Conservation (phyloP, 1,284 basidiomycete genomes). For the Irpex rosettiformis region DNA sequence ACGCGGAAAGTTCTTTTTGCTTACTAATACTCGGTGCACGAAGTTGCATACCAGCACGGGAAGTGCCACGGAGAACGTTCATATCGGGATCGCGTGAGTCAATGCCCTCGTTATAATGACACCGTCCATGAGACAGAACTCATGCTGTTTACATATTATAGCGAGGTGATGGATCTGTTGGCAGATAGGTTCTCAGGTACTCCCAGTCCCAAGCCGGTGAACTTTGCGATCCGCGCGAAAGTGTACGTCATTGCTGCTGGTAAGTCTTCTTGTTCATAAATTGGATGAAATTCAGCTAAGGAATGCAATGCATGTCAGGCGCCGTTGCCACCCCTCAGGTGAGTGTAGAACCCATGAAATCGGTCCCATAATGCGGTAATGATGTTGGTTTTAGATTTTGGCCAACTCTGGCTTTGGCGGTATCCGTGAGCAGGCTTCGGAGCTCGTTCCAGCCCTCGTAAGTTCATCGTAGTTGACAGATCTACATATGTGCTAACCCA, state of each 20-base stretch:
- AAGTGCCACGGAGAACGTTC: neutral
- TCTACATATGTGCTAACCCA: no score
- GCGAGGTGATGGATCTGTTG: neutral
- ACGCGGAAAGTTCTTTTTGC: constrained; percentile 16
- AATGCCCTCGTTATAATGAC: constrained; percentile 4
- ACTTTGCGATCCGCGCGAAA: neutral
- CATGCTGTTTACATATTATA: neutral
- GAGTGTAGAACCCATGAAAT: neutral
- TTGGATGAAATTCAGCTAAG: neutral
- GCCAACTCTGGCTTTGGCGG: constrained; percentile 16
- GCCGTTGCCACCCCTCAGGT: constrained; percentile 24
- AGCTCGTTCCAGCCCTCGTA: constrained; percentile 18
- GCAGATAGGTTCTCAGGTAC: neutral
- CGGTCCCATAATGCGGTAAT: neutral
- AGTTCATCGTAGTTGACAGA: neutral
- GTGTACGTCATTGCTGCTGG: neutral
- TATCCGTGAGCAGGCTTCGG: neutral
- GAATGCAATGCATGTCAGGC: constrained; percentile 9
- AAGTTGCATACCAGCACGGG: constrained; percentile 2
- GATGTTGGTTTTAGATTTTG: constrained; percentile 19
- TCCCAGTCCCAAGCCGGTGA: neutral
- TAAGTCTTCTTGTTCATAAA: neutral
- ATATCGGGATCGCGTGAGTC: constrained; percentile 12
- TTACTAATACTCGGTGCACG: constrained; percentile 21
- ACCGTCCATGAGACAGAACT: neutral